These are phyloP conservation scores for Tulasnella sp. DNA, from an alignment of 768 basidiomycete species.

Conservation along the genomic window DNA sequence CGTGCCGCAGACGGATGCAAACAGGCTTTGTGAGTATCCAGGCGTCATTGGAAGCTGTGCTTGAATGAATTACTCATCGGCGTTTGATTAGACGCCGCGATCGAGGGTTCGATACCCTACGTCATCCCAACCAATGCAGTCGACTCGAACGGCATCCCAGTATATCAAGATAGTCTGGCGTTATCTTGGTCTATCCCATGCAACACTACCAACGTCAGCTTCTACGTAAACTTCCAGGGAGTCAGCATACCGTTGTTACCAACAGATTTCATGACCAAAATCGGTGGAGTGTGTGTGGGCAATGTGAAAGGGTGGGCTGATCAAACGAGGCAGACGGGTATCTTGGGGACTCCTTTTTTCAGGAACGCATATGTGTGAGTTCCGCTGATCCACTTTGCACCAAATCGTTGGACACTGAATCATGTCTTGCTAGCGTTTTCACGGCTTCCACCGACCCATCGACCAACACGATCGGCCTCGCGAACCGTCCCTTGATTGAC, in stretches of 20 bases:
- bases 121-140: neutral
- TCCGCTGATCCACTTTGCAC: neutral
- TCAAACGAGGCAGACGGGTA: neutral
- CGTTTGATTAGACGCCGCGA: neutral
- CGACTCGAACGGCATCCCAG: neutral
- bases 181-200: neutral
- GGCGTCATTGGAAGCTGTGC: neutral
- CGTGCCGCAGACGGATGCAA: neutral
- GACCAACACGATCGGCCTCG: constrained; percentile 1
- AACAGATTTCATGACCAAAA: neutral
- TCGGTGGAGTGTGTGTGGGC: constrained; percentile 3
- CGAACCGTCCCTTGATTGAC: neutral
- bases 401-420: neutral
- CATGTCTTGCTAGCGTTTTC: neutral
- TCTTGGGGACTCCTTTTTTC: neutral
- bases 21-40: constrained; percentile 2
- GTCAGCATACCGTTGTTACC: neutral
- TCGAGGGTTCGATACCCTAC: neutral
- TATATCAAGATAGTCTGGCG: neutral
- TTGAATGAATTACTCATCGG: neutral
- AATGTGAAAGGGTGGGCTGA: constrained; percentile 8
- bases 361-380: constrained; percentile 7
- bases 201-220: neutral
- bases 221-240: neutral
- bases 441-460: neutral